These are phyloP conservation scores for Neocucurbitaria cava DNA, from an alignment of 2,329 filamentous ascomycete species.

Conservation along the genomic window DNA sequence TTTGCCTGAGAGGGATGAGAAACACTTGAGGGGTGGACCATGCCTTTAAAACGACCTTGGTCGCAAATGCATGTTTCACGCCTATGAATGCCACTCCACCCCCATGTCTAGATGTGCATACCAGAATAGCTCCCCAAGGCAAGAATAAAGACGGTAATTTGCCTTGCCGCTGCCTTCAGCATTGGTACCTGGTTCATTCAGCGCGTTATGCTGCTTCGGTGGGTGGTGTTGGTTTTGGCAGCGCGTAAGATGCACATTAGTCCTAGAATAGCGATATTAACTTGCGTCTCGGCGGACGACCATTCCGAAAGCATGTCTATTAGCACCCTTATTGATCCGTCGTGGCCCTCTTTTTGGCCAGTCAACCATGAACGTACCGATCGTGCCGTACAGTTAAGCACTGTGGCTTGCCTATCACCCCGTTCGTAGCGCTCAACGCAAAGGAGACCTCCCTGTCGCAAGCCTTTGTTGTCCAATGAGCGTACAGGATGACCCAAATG, in stretches of 20 bases:
- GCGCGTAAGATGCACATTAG: slow-evolving; percentile 37
- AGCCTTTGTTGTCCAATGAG: slow-evolving; percentile 21
- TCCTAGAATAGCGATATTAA: slow-evolving; percentile 27
- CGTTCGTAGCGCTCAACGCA: slow-evolving; percentile 2
- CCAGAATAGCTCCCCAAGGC: slow-evolving; percentile 25
- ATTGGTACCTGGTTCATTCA: slow-evolving; percentile 8
- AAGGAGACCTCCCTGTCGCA: slow-evolving; percentile 3
- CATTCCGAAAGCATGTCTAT: slow-evolving; percentile 20
- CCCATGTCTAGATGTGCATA: slow-evolving; percentile 4
- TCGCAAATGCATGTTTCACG: slow-evolving; percentile 41
- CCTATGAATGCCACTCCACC: slow-evolving; percentile 14
- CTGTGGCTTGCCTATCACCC: slow-evolving; percentile 15
- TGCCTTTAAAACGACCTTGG: slow-evolving; percentile 46
- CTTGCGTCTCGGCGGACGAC: slow-evolving; percentile 2
- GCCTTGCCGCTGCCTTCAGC: slow-evolving; percentile 28
- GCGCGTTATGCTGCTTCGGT: slow-evolving; percentile 11
- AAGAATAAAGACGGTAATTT: slow-evolving; percentile 23
- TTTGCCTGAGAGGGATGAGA: slow-evolving; percentile 25
- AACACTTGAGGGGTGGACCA: slow-evolving; percentile 26
- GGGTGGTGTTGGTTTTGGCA: slow-evolving; percentile 16
- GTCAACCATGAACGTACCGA: slow-evolving; percentile 8
- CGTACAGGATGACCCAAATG: slow-evolving; percentile 15
- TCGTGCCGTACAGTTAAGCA: slow-evolving; percentile 5
- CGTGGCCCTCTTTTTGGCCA: slow-evolving; percentile 4
- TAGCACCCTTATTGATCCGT: slow-evolving; percentile 11